Evolutionary conservation across 768 basidiomycete species (phyloP).

Genomic region (Symmetrospora coprosmae): DNA sequence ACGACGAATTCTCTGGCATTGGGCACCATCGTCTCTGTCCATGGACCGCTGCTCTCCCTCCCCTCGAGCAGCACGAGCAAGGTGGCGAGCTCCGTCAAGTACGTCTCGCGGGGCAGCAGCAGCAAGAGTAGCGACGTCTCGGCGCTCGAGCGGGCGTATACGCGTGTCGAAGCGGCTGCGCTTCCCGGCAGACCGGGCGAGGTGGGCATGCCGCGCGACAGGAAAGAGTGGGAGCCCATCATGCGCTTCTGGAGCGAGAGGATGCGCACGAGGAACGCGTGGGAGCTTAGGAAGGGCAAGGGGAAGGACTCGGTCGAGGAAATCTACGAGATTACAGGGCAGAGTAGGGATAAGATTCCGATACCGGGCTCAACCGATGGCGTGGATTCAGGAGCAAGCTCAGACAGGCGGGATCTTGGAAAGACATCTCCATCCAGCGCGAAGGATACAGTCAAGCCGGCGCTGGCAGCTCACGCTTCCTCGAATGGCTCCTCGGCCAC

Average conservation of each 20-base stretch:
- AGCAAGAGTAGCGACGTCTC: neutral
- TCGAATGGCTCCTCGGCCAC: too few relatives aligned
- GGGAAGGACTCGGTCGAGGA: too few relatives aligned
- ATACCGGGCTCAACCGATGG: too few relatives aligned
- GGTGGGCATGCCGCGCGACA: neutral
- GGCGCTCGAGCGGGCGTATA: slow-evolving; percentile 1
- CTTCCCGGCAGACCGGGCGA: neutral
- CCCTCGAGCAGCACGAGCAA: slow-evolving; percentile 43
- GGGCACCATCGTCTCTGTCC: slow-evolving; percentile 55
- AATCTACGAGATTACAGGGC: slow-evolving; percentile 3
- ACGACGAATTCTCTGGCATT: slow-evolving; percentile 36
- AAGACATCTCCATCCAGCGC: too few relatives aligned
- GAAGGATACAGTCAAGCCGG: too few relatives aligned
- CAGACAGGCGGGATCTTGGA: too few relatives aligned
- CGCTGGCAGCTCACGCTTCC: too few relatives aligned
- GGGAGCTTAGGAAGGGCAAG: too few relatives aligned
- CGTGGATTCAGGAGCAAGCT: too few relatives aligned
- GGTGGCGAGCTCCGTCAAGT: neutral
- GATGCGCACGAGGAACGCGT: neutral
- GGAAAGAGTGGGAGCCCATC: slow-evolving; percentile 5
- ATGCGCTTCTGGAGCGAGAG: slow-evolving; percentile 18
- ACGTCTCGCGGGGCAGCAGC: neutral
- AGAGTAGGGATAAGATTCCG: neutral
- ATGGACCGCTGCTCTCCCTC: slow-evolving; percentile 62
- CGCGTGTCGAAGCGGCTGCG: neutral